Evolutionary conservation across 2,329 filamentous ascomycete genomes (phyloP), one percentile per base, ranked within the genome.

Genomic region (Hypoxylon sp.): DNA sequence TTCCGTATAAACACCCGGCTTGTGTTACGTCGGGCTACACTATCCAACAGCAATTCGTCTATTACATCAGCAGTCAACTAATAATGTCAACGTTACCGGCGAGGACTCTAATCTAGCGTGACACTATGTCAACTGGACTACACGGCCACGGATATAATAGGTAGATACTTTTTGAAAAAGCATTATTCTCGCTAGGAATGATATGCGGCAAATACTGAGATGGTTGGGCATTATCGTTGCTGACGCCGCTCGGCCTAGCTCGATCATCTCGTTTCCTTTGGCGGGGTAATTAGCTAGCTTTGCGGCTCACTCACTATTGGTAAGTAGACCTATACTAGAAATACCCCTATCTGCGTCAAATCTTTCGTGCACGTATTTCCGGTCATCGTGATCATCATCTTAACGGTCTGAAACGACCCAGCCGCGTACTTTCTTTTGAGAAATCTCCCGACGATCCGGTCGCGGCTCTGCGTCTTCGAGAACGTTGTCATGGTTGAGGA

Each of bases 341-440:
- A 7, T 49, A 33, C 20, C 44, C 20, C 22, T 22, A n/a, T 49
- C 31, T 13, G 37, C 31, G 35, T 27, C 22, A 33, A 20, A 22
- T 42, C 8, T 56, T 14, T 56, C 37, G 40, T 13, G 13, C 22
- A 48, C n/a, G 13, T 33, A 48, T 27, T 49, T 31, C 22, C 20
- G 46, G 6, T 33, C 14, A 44, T 30, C 44, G 22, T 49, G 50
- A 44, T 53, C 13, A 44, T 53, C 13, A 46, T 13, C 7, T 48
- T 51, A 42, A 59, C 42, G 20, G n/a, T 17, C 27, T 54, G 25
- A 49, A 30, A 27, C 40, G 25, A 53, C 59, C 59, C 64, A 50
- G 40, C 54, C 59, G 59, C 49, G 27, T 25, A 40, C 11, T 63
- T 63, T 60, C 46, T 14, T 60, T 51, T 14, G 40, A 31, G 22